Evolutionary conservation across 345 rosid genomes (phyloP).

Genomic region (Carallia brachiata): DNA sequence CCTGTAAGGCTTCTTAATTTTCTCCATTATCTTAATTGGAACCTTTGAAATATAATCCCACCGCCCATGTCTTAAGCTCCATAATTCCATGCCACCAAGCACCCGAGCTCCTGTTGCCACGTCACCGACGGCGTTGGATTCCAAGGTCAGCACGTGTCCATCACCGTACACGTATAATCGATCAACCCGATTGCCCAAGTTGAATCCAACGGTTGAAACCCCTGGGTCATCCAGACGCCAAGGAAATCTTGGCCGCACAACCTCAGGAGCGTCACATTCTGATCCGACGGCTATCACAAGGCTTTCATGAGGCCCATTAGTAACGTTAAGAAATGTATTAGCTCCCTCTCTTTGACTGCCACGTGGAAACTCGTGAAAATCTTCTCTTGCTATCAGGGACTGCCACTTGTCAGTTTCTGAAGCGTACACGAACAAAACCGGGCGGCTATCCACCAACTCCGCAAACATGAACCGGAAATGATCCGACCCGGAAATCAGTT

Average conservation of each 20-base stretch:
- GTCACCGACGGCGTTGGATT: conserved; percentile 25
- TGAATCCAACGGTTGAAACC: conserved; percentile 16
- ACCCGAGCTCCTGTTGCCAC: conserved; percentile 19
- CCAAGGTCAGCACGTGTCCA: conserved; percentile 48
- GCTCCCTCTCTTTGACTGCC: conserved; percentile 3
- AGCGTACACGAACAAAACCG: conserved; percentile 46
- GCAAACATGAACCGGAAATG: conserved; percentile 63
- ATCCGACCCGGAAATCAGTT: conserved; percentile 39
- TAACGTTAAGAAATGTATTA: conserved; percentile 41
- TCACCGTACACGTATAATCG: conserved; percentile 58
- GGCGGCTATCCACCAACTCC: conserved; percentile 53
- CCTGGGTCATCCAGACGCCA: conserved; percentile 13
- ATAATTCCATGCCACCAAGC: conserved; percentile 41
- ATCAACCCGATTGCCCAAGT: conserved; percentile 25
- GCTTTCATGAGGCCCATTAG: conserved; percentile 48
- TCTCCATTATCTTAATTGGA: conserved; percentile 37
- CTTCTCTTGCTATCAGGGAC: conserved; percentile 35
- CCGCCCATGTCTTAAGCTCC: conserved; percentile 42
- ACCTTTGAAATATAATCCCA: conserved; percentile 52
- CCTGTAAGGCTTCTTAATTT: conserved; percentile 44
- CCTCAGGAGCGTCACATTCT: conserved; percentile 11
- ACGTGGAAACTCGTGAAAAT: not conserved
- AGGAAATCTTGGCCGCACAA: conserved; percentile 44
- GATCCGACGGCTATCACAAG: conserved; percentile 36
- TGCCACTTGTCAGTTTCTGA: conserved; percentile 52